Base-by-base conservation (phyloP, 2,329 filamentous ascomycete species). In the Aspergillus transmontanensis region DNA sequence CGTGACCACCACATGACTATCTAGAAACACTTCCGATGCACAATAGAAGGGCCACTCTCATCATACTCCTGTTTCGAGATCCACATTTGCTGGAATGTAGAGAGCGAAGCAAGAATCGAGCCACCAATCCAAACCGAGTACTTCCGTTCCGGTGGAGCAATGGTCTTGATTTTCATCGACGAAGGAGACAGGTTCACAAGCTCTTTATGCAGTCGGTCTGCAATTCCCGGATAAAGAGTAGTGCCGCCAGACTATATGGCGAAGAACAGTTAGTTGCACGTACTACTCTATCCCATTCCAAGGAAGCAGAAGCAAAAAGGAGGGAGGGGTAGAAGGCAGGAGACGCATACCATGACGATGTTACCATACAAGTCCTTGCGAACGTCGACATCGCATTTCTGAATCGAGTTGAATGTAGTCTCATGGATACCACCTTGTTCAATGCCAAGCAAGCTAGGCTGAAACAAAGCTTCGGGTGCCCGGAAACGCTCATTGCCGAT, bases 61-160 rank as follows among this genome's bases (percentile, higher is more conserved):
- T 99, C 95, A 90, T 98, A 98, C 89, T 98, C 94, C 87, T 99
- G 95, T 93, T 99, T 99, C 78, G 95, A 98, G 90, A 99, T 98
- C 95, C 95, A 99, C 95, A 99, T 99, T 87, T 99, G 95, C 89
- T 99, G 95, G 94, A 99, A 99, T 84, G 95, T 99, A 75, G 95
- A 99, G 78, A 99, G 92, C 71, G 95, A 99, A 76, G 95, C 95
- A 79, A 99, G 86, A 86, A 99, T 99, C 84, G 95, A 99, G 89
- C 95, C 95, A 95, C 95, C 95, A 83, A 99, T 99, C 95, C 95
- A 99, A 88, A 99, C 95, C 71, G 95, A 98, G 93, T 99, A 99
- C 90, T 99, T 99, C 86, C 95, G 93, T 92, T 99, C 95, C 75
- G 95, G 95, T 76, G 95, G 95, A 86, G 95, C 95, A 82, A 99